Evolutionary conservation across 306 rosid species (phyloP), one percentile per base, ranked within the genome.

Genomic region (Adenanthera pavonina): DNA sequence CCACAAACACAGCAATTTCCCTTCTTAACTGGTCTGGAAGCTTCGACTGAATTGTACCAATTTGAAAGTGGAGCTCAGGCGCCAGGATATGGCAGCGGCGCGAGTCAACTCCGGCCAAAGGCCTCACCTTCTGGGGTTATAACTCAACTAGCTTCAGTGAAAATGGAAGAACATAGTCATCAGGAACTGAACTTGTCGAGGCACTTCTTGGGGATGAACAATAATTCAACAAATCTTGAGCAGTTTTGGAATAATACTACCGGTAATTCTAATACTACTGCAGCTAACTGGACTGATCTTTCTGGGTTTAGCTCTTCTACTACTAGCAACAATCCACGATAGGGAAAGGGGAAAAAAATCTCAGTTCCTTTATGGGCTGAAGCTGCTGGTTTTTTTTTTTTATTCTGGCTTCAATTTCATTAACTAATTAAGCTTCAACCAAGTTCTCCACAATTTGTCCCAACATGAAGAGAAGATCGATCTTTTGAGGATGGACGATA

Each of bases 1-100:
- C 90, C 90, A 61, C 95, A 88, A 76, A 72, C 90, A 41, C 91
- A 88, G 12, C 94, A 89, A 72, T 91, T 88, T 43, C 92, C 95
- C 8, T 89, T 91, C 85, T 43, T 91, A 66, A 57, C 82, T 52
- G 90, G 90, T 33, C 76, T 89, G 86, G 97, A 89, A 70, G 80
- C 84, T 59, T 69, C 95, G 1, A 78, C 76, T 43, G 88, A 88
- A 0, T 70, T 89, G 47, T 84, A 84, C 80, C 69, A 79, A 54
- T 89, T 85, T 69, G 94, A 85, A 40, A 74, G 74, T 34, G 75
- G 79, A 61, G 74, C 25, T 56, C 81, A 64, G 33, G 86, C 65
- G 3, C 57, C 75, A 7, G 83, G 89, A 12, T 89, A 82, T 3
- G 78, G 43, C 8, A 79, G 72, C 36, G 67, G 76, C 48, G 69